These are phyloP conservation scores for Helianthus annuus DNA, from an alignment of 129 eudicot species.

Conservation along the genomic window HanXRQr2.0-SUNRISE NC_035440.2:43733703-43734202, in stretches of 20 bases:
- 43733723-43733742: conserved; percentile 85
- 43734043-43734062: conserved; percentile 58
- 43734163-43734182: conserved; percentile 86
- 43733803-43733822: too few species aligned
- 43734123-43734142: conserved; percentile 53
- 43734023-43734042: not conserved
- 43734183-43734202: conserved; percentile 68
- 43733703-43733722: conserved; percentile 91
- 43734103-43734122: conserved; percentile 66
- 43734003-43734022: not conserved
- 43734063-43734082: conserved; percentile 78
- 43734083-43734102: conserved; percentile 59
- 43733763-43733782: too few species aligned
- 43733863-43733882: too few species aligned
- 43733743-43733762: conserved; percentile 57
- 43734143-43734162: conserved; percentile 69
- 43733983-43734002: not conserved
- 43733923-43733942: not conserved
- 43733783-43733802: too few species aligned
- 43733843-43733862: too few species aligned
- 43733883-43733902: too few species aligned
- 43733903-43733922: not conserved
- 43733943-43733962: not conserved
- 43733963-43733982: not conserved
- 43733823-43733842: too few species aligned